A percentile compares a stretch with the other conserved stretches of the same genome.
Conservation (phyloP, 2,329 filamentous ascomycete species). For the Thielaviopsis musarum region DNA sequence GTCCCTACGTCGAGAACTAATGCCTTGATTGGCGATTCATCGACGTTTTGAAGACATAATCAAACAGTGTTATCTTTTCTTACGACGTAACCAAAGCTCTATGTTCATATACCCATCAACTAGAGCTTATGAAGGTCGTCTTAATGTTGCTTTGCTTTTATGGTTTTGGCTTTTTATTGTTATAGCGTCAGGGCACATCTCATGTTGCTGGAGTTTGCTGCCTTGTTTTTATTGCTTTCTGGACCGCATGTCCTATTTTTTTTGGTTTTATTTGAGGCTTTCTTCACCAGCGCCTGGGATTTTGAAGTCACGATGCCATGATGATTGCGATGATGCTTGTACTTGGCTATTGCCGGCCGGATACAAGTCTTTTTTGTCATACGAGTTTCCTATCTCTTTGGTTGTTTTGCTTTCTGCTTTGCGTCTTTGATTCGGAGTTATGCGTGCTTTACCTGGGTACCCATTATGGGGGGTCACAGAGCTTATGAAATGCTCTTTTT, state of each 20-base stretch:
- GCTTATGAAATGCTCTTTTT: not conserved
- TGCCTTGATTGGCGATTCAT: not conserved
- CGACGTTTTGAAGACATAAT: not conserved
- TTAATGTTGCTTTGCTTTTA: not conserved
- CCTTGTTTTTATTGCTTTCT: not conserved
- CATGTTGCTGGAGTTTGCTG: not conserved
- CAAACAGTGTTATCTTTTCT: not conserved
- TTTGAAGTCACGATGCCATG: not conserved
- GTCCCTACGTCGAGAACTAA: conserved; percentile 1
- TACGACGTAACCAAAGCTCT: not conserved
- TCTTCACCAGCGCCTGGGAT: not conserved
- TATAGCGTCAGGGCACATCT: not conserved
- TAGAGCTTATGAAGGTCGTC: not conserved
- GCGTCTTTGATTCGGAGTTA: not conserved
- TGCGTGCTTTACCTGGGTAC: not conserved
- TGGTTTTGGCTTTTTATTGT: not conserved
- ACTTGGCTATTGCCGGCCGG: not conserved
- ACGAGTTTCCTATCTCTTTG: not conserved
- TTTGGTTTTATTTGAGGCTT: not conserved
- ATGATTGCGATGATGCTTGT: not conserved
- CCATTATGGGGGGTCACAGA: not conserved
- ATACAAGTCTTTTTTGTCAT: not conserved
- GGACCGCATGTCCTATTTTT: not conserved
- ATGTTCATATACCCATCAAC: not conserved
- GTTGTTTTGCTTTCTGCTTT: not conserved